Evolutionary conservation across 1,284 basidiomycete species (phyloP), one percentile per base, ranked within the genome.

Genomic region (Cutaneotrichosporon mucoides): DNA sequence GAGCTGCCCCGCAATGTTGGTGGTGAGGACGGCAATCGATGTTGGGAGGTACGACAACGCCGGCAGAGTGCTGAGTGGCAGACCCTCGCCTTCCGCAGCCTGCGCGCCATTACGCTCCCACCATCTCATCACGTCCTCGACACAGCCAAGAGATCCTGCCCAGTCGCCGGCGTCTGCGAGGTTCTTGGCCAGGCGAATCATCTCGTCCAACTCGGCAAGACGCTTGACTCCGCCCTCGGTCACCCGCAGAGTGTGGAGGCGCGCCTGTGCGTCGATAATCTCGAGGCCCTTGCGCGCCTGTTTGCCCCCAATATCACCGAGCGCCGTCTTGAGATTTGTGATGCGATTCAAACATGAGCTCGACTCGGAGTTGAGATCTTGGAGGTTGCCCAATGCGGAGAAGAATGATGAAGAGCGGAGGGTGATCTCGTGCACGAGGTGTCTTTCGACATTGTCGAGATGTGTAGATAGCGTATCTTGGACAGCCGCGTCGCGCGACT

Each of bases 401-500:
- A 99, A 99, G 84, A 99, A 99, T 3, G 92, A 92, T 0, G 90
- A 85, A 0, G 92, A 92, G 5, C 94, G 88, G 9, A 88, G 80
- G 6, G 90, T 89, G 57, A 99, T 96, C 78, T 98, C 95, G 66
- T 87, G 86, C 12, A 96, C 86, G 56, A 99, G 88, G 73, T 99
- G 94, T 65, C 93, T 87, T 72, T 99, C 95, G 62, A 99, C 85
- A 2, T 90, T 89, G 74, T 98, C 96, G 6, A 94, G 88, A 70
- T 97, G 89, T 62, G 92, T 88, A 11, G 92, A 93, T 57, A 98
- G 85, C 70, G 87, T 88, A 72, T 97, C 93, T n/a, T 96, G 87
- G 1, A 95, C 81, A 82, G 78, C 82, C 64, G 84, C 84, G 66
- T 88, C 84, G 43, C 81, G 73, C 63, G 46, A 75, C 53, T 57